Percentiles rank a stretch among this genome's conserved stretches.
Evolutionary conservation across 1,139 yeast genomes (phyloP).

Genomic region (Fermentozyma sake): DNA sequence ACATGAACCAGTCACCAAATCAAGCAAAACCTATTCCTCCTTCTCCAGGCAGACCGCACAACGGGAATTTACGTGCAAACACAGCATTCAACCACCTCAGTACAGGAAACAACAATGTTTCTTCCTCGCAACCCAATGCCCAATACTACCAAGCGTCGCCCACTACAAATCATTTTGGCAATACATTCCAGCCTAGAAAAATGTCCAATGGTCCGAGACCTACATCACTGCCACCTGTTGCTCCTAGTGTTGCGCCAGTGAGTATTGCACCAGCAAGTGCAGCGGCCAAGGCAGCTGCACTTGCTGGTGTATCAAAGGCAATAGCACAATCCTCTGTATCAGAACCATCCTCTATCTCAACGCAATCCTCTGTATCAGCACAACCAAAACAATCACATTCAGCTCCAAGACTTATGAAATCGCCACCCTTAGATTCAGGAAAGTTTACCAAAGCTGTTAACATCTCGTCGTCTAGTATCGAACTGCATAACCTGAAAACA

Average conservation of each 20-base stretch:
- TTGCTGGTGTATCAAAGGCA: conserved; percentile 8
- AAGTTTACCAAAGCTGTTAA: no score
- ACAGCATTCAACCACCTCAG: conserved; percentile 9
- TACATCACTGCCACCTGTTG: conserved; percentile 1
- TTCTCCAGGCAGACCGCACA: conserved; percentile 3
- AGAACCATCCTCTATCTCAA: no score
- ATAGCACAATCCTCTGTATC: not conserved
- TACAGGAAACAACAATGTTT: no score
- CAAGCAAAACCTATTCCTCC: not conserved
- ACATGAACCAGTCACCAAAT: no score
- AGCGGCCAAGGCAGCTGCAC: conserved; percentile 14
- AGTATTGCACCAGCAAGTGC: conserved; percentile 5
- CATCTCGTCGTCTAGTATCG: no score
- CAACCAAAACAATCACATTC: not conserved
- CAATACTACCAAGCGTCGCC: not conserved
- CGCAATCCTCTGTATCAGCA: no score
- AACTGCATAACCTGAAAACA: not conserved
- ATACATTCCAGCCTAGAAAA: no score
- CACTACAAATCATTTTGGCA: no score
- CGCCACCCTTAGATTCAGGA: no score
- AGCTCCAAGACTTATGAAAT: no score
- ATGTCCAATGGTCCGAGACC: conserved; percentile 1
- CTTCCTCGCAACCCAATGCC: no score
- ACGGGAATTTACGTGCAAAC: conserved; percentile 6
- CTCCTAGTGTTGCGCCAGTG: conserved; percentile 1